phyloP scores from a whole-genome alignment of 202 grass and related monocot genomes.

The Thinopyrum obtusiflorum region DNA sequence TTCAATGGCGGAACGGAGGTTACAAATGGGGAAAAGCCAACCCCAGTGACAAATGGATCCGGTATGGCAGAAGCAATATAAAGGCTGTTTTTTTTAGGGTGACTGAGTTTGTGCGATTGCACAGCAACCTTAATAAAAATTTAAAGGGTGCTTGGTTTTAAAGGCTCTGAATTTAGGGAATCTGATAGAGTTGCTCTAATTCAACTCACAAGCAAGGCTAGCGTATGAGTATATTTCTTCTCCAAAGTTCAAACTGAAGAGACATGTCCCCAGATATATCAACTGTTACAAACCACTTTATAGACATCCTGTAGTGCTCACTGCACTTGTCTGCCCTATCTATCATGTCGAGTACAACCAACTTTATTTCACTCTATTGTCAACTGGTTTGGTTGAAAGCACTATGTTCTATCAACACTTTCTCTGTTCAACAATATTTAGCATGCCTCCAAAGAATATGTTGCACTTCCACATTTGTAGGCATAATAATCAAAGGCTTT shows the following conservation, averaged over 20 bases:
- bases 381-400: background rate
- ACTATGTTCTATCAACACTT: constrained; percentile 1
- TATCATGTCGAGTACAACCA: background rate
- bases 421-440: background rate
- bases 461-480: background rate
- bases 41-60: background rate
- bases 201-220: constrained; percentile 6
- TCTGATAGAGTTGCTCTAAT: background rate
- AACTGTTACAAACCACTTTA: constrained; percentile 1
- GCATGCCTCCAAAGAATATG: background rate
- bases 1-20: background rate
- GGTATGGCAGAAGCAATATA: background rate
- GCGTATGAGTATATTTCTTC: background rate
- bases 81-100: background rate
- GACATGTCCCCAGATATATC: background rate
- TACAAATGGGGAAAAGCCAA: background rate
- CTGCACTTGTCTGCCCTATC: background rate
- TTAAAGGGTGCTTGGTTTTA: background rate
- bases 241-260: background rate
- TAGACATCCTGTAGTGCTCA: background rate
- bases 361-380: background rate
- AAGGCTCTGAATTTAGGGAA: background rate
- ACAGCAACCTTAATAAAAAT: background rate
- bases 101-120: background rate
- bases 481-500: background rate